Conservation (phyloP, 2,329 filamentous ascomycete species). For the Colletotrichum costaricense region DNA sequence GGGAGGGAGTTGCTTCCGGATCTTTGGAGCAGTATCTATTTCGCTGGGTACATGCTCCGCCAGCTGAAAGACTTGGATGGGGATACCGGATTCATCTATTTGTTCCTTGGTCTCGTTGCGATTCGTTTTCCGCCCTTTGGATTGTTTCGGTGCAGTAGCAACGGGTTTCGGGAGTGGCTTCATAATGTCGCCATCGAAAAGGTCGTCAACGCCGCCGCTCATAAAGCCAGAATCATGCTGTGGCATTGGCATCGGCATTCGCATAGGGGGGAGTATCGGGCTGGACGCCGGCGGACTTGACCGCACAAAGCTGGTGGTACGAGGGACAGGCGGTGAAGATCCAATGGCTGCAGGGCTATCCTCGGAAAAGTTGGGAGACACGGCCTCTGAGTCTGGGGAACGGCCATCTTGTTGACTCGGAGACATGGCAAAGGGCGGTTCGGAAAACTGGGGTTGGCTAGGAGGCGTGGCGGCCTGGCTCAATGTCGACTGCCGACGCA, state of each 20-base stretch:
- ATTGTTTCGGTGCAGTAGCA: conserved; percentile 39
- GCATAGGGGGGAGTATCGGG: conserved; percentile 77
- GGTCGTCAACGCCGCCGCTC: conserved; percentile 79
- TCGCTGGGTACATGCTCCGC: conserved; percentile 28
- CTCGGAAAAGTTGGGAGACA: conserved; percentile 65
- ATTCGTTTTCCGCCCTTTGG: conserved; percentile 40
- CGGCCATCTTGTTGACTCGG: conserved; percentile 61
- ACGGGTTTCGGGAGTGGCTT: conserved; percentile 52
- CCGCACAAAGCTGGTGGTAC: conserved; percentile 64
- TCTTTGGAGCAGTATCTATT: conserved; percentile 3
- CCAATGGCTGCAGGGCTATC: conserved; percentile 85
- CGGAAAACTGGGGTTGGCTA: conserved; percentile 49
- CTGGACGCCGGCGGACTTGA: conserved; percentile 81
- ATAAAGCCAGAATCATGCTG: conserved; percentile 85
- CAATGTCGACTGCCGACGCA: conserved; percentile 72
- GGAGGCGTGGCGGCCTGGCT: conserved; percentile 50
- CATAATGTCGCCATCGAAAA: conserved; percentile 71
- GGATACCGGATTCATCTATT: conserved; percentile 43
- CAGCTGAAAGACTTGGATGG: conserved; percentile 57
- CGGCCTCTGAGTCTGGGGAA: conserved; percentile 65
- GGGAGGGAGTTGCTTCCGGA: not conserved
- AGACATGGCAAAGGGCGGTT: conserved; percentile 60
- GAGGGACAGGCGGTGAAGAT: conserved; percentile 88
- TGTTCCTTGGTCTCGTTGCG: conserved; percentile 46
- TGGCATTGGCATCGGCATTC: conserved; percentile 68